Conservation (phyloP, 2,329 filamentous ascomycete species). For the Massarina eburnea region DNA sequence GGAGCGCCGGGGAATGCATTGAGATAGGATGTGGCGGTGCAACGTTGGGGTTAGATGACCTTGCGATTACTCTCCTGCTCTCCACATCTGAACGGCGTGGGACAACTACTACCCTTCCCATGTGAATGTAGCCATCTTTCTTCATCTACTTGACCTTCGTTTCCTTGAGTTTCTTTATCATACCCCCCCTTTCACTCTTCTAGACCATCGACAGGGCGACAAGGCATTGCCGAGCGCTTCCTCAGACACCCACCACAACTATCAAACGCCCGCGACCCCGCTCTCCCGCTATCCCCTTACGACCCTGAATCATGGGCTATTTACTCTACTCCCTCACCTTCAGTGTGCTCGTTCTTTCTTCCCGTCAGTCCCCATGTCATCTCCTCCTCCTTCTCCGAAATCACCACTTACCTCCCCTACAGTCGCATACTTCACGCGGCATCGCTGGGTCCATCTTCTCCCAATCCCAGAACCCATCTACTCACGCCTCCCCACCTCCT, state of each 20-base stretch:
- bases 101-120: not conserved
- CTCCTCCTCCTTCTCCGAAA: slow-evolving; percentile 1
- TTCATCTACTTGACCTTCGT: not conserved
- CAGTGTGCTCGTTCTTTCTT: slow-evolving; percentile 69
- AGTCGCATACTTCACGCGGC: slow-evolving; percentile 80
- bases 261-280: slow-evolving; percentile 16
- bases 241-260: slow-evolving; percentile 6
- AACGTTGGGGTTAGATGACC: not conserved
- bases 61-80: not conserved
- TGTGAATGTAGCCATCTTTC: not conserved
- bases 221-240: slow-evolving; percentile 4
- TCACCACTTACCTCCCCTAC: slow-evolving; percentile 8
- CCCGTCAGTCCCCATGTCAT: slow-evolving; percentile 52
- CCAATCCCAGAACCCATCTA: slow-evolving; percentile 69
- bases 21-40: not conserved
- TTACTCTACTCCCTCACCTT: slow-evolving; percentile 77
- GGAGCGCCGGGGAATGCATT: slow-evolving; percentile 1
- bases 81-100: not conserved
- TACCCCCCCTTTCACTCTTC: not conserved
- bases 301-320: slow-evolving; percentile 66
- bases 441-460: slow-evolving; percentile 72
- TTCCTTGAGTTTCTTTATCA: slow-evolving; percentile 1
- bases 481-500: slow-evolving; percentile 73
- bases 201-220: not conserved
- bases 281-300: slow-evolving; percentile 1